phyloP scores from a whole-genome alignment of 495 filamentous ascomycete species.

The Daldinia decipiens region DNA sequence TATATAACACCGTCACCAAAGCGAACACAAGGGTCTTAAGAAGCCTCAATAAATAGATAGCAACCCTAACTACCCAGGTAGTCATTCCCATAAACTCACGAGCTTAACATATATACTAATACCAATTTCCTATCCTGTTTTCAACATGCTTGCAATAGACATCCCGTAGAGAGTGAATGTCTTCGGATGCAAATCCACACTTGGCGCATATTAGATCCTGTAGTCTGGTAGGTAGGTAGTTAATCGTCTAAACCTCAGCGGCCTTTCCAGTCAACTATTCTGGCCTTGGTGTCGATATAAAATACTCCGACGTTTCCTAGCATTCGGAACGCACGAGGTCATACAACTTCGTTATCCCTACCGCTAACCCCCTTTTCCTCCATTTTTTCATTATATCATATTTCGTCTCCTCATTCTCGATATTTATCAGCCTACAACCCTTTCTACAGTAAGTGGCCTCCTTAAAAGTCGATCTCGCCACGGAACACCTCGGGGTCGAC shows the following conservation, averaged over 20 bases:
- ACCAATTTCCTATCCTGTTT: neutral
- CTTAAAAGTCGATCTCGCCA: conserved; percentile 65
- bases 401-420: neutral
- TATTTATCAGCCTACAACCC: neutral
- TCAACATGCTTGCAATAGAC: neutral
- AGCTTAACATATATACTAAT: neutral
- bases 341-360: neutral
- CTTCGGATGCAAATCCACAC: neutral
- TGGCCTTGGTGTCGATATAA: neutral
- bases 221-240: neutral
- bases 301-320: neutral
- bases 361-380: neutral
- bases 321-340: neutral
- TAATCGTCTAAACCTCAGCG: neutral
- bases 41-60: too few species aligned
- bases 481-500: conserved; percentile 93
- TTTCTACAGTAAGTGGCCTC: neutral
- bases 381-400: neutral
- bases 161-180: neutral
- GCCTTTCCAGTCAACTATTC: neutral
- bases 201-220: neutral
- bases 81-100: neutral
- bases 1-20: too few species aligned
- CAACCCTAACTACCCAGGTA: too few species aligned
- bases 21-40: too few species aligned